These are phyloP conservation scores for Colletotrichum coccodes DNA, from an alignment of 2,329 filamentous ascomycete species.

Conservation along the genomic window DNA sequence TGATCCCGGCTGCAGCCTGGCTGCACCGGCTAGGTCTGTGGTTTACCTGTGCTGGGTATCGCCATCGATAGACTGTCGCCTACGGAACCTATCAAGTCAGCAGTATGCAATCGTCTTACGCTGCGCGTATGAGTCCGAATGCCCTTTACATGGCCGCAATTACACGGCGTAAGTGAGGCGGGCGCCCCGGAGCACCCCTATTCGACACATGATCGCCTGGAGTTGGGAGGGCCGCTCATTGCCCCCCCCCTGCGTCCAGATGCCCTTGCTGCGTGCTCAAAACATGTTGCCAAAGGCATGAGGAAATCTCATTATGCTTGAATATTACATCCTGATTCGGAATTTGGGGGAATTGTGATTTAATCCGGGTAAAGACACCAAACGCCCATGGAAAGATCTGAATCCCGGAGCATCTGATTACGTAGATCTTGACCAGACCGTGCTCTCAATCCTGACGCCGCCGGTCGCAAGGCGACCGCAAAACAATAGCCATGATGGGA, in stretches of 20 bases:
- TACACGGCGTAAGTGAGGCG: slow-evolving; percentile 3
- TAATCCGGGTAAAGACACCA: neutral
- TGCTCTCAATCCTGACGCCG: slow-evolving; percentile 17
- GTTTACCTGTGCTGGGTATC: neutral
- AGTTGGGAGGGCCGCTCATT: neutral
- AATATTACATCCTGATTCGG: slow-evolving; percentile 14
- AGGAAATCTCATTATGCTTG: neutral
- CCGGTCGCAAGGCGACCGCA: slow-evolving; percentile 7
- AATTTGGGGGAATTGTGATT: neutral
- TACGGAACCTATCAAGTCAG: neutral
- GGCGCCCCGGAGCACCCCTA: neutral
- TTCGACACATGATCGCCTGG: neutral
- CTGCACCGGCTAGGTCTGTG: neutral
- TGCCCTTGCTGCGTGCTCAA: neutral
- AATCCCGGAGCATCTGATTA: neutral
- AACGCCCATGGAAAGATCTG: slow-evolving; percentile 8
- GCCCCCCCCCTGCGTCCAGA: neutral
- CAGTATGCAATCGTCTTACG: neutral
- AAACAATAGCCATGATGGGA: slow-evolving; percentile 1
- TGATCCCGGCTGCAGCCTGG: neutral
- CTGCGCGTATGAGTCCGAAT: neutral
- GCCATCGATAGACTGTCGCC: neutral
- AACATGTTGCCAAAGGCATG: neutral
- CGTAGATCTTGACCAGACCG: neutral
- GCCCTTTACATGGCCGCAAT: neutral